phyloP scores from a whole-genome alignment of 164 flowering plant species.

The Chimonanthus salicifolius region DNA sequence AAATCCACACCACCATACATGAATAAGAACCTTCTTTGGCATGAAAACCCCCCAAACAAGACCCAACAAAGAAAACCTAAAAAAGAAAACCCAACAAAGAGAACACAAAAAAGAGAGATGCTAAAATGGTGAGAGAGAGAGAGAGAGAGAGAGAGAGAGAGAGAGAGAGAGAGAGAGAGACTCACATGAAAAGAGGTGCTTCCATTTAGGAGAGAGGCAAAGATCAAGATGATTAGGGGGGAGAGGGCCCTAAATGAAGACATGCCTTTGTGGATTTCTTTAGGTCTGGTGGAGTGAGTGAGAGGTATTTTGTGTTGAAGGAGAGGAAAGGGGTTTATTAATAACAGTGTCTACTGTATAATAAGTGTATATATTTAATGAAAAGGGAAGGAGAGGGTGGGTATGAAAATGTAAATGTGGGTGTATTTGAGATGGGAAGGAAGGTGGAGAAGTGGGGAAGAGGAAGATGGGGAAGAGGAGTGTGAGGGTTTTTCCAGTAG shows the following conservation, averaged over 20 bases:
- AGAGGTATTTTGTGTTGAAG: not conserved
- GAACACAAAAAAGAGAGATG: not conserved
- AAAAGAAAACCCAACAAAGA: not conserved
- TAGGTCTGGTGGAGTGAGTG: not conserved
- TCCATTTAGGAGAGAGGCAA: constrained; percentile 7
- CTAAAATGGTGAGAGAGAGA: not conserved
- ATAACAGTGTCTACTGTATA: not conserved
- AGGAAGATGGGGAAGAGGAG: not conserved
- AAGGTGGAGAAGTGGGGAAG: not conserved
- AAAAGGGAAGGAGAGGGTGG: not conserved
- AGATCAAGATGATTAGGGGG: constrained; percentile 10
- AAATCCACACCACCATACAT: not conserved
- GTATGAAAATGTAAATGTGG: not conserved
- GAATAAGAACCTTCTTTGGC: not conserved
- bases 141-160: constrained; percentile 1
- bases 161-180: not conserved
- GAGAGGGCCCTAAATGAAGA: constrained; percentile 6
- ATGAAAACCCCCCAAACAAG: not conserved
- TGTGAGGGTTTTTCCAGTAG: not conserved
- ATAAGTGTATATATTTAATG: not conserved
- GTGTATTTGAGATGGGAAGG: not conserved
- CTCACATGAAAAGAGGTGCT: constrained; percentile 6
- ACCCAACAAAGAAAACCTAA: not conserved
- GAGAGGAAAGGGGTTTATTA: not conserved
- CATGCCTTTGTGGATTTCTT: constrained; percentile 3